Evolutionary conservation across 345 rosid genomes (phyloP), one percentile per base, ranked within the genome.

Genomic region (Dovyalis caffra): DNA sequence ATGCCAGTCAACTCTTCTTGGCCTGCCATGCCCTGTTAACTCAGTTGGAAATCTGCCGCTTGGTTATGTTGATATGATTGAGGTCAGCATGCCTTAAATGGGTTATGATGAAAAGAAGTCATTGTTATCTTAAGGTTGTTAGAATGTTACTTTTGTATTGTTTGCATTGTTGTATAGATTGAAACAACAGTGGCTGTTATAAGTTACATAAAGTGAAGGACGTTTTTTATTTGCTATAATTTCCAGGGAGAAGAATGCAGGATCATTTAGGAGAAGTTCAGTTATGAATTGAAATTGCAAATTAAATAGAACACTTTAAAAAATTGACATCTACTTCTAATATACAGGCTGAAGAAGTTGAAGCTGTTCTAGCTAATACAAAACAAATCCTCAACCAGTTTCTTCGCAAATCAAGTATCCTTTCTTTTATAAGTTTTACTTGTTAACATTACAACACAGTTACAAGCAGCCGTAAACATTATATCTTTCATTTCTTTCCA

Each of bases 11-110:
- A 85, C 97, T 21, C 95, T 92, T 69, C 86, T 95, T 81, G 99
- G 99, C 74, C 76, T 86, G 89, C 94, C 98, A 47, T 83, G 92
- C 73, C 99, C 99, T 62, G 88, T 92, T 70, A 95, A 95, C 84
- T 91, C 97, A 12, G 97, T 95, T 56, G 99, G 97, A 79, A 95
- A 87, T 82, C 79, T 95, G 81, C 97, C 99, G 1, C 97, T 92
- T 83, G 92, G 89, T 75, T 95, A 88, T 76, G 72, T 92, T 74
- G 74, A 89, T 74, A 82, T 92, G 89, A 80, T 77, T 74, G 90
- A 91, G 94, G 99, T 88, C 66, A 80, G 92, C 47, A 43, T 43
- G 15, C 47, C 47, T 83, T 65, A 68, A 37, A 34, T 80, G n/a
- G 32, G 45, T 37, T 31, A 38, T 28, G 33, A n/a, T 28, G 23